These are phyloP conservation scores for Irpex rosettiformis DNA, from an alignment of 1,284 basidiomycete genomes.

Conservation along the genomic window DNA sequence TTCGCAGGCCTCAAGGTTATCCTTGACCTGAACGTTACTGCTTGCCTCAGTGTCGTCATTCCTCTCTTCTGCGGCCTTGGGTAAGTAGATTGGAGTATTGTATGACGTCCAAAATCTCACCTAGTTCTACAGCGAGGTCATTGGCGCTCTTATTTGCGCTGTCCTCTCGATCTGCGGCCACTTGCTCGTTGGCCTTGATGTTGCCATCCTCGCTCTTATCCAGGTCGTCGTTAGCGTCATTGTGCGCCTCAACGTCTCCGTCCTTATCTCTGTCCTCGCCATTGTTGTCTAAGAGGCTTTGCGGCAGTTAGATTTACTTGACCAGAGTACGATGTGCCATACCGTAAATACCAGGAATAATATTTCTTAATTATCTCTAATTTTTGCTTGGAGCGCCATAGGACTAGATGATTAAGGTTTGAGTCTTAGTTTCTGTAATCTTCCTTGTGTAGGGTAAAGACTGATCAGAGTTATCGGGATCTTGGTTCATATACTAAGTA, in stretches of 20 bases:
- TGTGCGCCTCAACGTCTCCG: constrained; percentile 15
- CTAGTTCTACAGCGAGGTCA: constrained; percentile 15
- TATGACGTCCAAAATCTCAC: neutral
- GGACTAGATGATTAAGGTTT: too few relatives aligned
- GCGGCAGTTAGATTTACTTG: neutral
- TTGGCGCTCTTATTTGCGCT: constrained; percentile 16
- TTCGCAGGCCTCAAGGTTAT: constrained; percentile 35
- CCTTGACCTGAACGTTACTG: constrained; percentile 29
- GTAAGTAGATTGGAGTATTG: constrained; percentile 24
- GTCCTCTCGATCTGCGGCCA: constrained; percentile 16
- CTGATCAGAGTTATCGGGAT: too few relatives aligned
- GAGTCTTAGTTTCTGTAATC: too few relatives aligned
- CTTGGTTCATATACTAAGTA: too few relatives aligned
- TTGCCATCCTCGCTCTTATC: constrained; percentile 15
- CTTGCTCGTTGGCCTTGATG: constrained; percentile 17
- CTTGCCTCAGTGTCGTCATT: constrained; percentile 24
- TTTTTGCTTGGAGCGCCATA: too few relatives aligned
- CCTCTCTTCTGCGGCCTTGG: constrained; percentile 28
- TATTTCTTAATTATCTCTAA: neutral
- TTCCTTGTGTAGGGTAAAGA: too few relatives aligned
- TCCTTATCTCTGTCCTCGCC: constrained; percentile 16
- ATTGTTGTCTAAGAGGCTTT: constrained; percentile 8
- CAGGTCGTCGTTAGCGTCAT: constrained; percentile 13
- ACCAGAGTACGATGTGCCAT: neutral
- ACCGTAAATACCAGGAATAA: neutral